phyloP scores from a whole-genome alignment of 768 basidiomycete genomes.

The Jaapia argillacea region DNA sequence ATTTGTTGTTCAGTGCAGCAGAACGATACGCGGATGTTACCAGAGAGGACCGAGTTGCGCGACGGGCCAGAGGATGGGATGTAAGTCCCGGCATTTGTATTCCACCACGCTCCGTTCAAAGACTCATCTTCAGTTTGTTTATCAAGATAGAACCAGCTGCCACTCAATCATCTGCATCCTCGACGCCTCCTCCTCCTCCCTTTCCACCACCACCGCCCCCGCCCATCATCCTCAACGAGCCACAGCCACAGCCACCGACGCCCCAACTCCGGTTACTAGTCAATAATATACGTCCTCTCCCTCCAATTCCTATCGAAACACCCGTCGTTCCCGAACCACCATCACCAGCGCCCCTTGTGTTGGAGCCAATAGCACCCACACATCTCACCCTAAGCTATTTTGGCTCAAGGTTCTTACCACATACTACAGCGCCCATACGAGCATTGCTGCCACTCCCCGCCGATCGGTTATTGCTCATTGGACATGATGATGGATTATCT shows the following conservation, averaged over 20 bases:
- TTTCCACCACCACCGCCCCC: slow-evolving; percentile 14
- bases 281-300: background rate
- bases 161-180: background rate
- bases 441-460: slow-evolving; percentile 63
- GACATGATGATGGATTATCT: slow-evolving; percentile 71
- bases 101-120: background rate
- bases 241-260: background rate
- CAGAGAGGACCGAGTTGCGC: slow-evolving; percentile 42
- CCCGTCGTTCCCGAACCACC: too few species aligned
- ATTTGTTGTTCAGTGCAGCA: slow-evolving; percentile 49
- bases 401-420: slow-evolving; percentile 80
- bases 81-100: slow-evolving; percentile 20
- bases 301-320: slow-evolving; percentile 1
- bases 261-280: too few species aligned
- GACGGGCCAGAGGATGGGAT: slow-evolving; percentile 67
- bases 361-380: slow-evolving; percentile 45
- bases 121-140: slow-evolving; percentile 5
- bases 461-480: slow-evolving; percentile 62
- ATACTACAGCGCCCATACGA: slow-evolving; percentile 64
- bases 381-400: slow-evolving; percentile 68
- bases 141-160: background rate
- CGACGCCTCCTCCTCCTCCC: slow-evolving; percentile 9
- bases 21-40: slow-evolving; percentile 66
- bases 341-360: slow-evolving; percentile 32
- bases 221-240: background rate